phyloP scores from a whole-genome alignment of 495 filamentous ascomycete species.

The Talaromyces nanjingensis region DNA sequence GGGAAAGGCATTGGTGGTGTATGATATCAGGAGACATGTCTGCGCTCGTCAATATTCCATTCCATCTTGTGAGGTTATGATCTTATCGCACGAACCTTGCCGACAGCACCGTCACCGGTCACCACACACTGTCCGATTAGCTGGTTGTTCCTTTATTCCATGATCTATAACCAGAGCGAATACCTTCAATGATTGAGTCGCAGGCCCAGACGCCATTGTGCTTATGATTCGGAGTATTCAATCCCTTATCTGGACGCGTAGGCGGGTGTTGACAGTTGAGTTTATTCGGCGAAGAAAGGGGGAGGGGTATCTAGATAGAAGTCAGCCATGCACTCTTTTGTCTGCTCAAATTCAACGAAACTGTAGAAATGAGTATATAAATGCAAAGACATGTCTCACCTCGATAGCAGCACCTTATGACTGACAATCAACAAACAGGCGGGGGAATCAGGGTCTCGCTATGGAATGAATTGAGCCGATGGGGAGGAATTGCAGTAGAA shows the following conservation, averaged over 20 bases:
- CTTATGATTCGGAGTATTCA: not conserved
- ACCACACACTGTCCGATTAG: conserved; percentile 72
- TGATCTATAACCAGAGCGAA: no score
- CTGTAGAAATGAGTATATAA: not conserved
- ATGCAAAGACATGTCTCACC: not conserved
- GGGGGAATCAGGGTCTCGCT: not conserved
- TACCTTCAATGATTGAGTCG: conserved; percentile 72
- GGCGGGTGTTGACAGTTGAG: not conserved
- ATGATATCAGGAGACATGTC: conserved; percentile 99
- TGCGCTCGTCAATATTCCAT: conserved; percentile 23
- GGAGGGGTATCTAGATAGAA: not conserved
- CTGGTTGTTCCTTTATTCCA: not conserved
- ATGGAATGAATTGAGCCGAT: not conserved
- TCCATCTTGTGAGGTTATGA: conserved; percentile 9
- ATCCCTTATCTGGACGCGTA: not conserved
- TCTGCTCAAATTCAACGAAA: not conserved
- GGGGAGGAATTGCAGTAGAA: not conserved
- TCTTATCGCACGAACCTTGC: conserved; percentile 61
- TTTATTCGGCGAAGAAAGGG: not conserved
- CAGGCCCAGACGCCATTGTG: conserved; percentile 57
- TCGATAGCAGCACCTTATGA: not conserved
- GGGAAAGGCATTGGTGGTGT: conserved; percentile 98
- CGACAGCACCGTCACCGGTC: conserved; percentile 96
- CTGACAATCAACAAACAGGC: not conserved
- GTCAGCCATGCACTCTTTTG: not conserved